phyloP scores from a whole-genome alignment of 768 basidiomycete genomes.

The Saitozyma podzolica region DNA sequence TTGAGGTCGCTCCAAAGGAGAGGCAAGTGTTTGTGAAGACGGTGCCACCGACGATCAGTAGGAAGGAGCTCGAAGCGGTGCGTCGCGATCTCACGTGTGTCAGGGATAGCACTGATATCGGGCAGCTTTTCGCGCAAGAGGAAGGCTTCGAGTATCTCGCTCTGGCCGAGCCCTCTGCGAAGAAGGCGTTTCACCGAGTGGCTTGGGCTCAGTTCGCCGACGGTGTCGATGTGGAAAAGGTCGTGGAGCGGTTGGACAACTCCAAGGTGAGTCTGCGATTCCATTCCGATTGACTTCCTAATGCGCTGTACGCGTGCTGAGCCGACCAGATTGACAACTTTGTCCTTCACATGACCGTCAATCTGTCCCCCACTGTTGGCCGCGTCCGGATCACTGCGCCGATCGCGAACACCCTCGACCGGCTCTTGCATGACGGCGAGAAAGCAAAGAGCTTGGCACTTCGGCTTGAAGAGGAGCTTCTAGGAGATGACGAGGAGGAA shows the following conservation, averaged over 20 bases:
- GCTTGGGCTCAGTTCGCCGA: slow-evolving; percentile 88
- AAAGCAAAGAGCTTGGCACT: slow-evolving; percentile 71
- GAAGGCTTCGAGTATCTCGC: slow-evolving; percentile 86
- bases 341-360: slow-evolving; percentile 80
- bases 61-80: slow-evolving; percentile 86
- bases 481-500: slow-evolving; percentile 17
- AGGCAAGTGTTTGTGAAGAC: slow-evolving; percentile 85
- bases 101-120: slow-evolving; percentile 1
- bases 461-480: slow-evolving; percentile 69
- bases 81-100: slow-evolving; percentile 30
- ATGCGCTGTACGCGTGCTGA: not conserved
- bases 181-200: slow-evolving; percentile 89
- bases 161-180: slow-evolving; percentile 85
- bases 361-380: slow-evolving; percentile 65
- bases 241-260: slow-evolving; percentile 73
- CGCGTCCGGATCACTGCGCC: slow-evolving; percentile 78
- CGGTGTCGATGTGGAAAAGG: slow-evolving; percentile 74
- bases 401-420: slow-evolving; percentile 73
- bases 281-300: not conserved
- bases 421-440: slow-evolving; percentile 76
- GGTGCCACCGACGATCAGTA: slow-evolving; percentile 88
- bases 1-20: slow-evolving; percentile 38
- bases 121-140: slow-evolving; percentile 71
- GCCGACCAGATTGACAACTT: slow-evolving; percentile 82
- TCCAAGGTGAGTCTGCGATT: slow-evolving; percentile 65